Evolutionary conservation across 169 alveolate genomes (phyloP).

Genomic region (Babesia divergens): DNA sequence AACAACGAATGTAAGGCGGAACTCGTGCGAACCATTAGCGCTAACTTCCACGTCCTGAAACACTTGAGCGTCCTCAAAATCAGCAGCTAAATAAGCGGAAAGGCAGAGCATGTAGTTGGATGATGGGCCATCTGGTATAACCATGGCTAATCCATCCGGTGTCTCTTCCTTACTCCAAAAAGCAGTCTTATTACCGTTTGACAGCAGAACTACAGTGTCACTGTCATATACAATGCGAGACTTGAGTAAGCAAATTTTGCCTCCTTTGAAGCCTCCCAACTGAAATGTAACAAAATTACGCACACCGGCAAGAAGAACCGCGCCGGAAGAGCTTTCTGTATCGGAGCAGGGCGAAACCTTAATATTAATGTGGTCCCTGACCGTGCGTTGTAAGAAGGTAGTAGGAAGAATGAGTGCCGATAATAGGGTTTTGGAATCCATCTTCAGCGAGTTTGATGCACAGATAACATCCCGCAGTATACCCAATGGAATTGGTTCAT

Average conservation of each 20-base stretch:
- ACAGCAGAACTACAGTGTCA: not conserved
- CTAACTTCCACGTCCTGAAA: not conserved
- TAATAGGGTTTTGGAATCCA: not conserved
- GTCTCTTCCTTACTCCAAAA: not conserved
- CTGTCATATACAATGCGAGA: not conserved
- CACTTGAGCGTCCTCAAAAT: not conserved
- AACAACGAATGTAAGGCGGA: not conserved
- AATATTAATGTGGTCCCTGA: not conserved
- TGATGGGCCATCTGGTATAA: not conserved
- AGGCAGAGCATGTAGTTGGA: slow-evolving; percentile 7
- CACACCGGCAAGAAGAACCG: not conserved
- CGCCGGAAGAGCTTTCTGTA: not conserved
- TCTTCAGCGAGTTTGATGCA: not conserved
- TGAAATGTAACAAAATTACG: not conserved
- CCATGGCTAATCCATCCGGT: not conserved
- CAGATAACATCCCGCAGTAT: slow-evolving; percentile 3
- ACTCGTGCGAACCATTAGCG: not conserved
- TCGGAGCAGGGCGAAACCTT: slow-evolving; percentile 1
- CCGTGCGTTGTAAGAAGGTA: not conserved
- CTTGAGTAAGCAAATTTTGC: not conserved
- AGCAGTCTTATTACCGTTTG: not conserved
- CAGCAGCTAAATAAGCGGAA: not conserved
- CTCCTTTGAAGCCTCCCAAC: not conserved
- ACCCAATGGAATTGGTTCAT: slow-evolving; percentile 23
- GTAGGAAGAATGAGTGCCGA: slow-evolving; percentile 7